Evolutionary conservation across 2,329 filamentous ascomycete genomes (phyloP).

Genomic region (Hortaea sp.): DNA sequence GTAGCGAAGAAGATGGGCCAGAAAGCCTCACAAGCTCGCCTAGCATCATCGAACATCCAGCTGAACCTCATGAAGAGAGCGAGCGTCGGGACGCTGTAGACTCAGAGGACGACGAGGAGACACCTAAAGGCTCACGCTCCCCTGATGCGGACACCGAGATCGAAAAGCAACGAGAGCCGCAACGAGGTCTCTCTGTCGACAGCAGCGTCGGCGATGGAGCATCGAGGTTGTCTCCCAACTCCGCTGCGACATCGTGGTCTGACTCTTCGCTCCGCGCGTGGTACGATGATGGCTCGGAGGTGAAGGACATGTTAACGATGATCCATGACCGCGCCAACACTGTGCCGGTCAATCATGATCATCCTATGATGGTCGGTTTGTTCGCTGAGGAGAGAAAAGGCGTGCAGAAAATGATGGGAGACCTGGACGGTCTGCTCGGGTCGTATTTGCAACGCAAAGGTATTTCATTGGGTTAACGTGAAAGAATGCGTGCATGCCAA

Average conservation of each 20-base stretch:
- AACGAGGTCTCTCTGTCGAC: conserved; percentile 12
- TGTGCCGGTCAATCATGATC: conserved; percentile 70
- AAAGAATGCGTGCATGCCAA: no score
- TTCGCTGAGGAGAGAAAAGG: conserved; percentile 83
- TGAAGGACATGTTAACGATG: conserved; percentile 80
- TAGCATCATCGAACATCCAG: conserved; percentile 20
- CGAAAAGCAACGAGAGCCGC: conserved; percentile 1
- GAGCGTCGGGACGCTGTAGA: conserved; percentile 5
- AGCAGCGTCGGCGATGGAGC: conserved; percentile 8
- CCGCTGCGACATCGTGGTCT: conserved; percentile 53
- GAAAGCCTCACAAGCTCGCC: conserved; percentile 20
- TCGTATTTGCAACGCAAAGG: conserved; percentile 19
- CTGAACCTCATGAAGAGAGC: conserved; percentile 9
- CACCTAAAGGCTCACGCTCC: conserved; percentile 21
- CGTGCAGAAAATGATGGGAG: conserved; percentile 76
- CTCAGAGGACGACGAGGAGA: conserved; percentile 19
- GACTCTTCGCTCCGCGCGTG: conserved; percentile 78
- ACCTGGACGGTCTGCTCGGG: conserved; percentile 54
- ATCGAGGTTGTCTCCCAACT: conserved; percentile 7
- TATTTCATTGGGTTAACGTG: conserved; percentile 2
- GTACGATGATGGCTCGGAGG: conserved; percentile 65
- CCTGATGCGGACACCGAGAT: conserved; percentile 7
- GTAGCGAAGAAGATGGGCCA: conserved; percentile 13
- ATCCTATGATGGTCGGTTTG: conserved; percentile 69
- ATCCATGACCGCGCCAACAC: conserved; percentile 80